Conservation (phyloP, 164 flowering plant genomes). For the Vitis rotundifolia region DNA sequence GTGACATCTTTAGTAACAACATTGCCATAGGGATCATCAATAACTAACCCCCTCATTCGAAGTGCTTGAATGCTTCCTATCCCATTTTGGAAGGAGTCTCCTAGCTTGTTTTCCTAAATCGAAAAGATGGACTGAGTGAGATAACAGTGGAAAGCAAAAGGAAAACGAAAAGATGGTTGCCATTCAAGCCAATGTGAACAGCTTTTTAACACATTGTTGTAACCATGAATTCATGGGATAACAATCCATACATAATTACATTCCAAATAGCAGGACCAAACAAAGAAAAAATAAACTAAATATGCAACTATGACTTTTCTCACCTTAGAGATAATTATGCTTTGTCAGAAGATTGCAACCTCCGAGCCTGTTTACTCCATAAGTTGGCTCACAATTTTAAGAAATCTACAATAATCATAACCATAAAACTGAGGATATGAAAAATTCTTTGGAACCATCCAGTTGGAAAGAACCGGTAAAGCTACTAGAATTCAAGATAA, state of each 20-base stretch:
- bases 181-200: no score
- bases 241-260: no score
- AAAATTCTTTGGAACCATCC: conserved; percentile 90
- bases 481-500: conserved; percentile 1
- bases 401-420: no score
- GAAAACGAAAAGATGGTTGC: background rate
- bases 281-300: no score
- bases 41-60: conserved; percentile 8
- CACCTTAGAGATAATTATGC: no score
- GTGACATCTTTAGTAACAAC: conserved; percentile 4
- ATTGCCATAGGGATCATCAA: conserved; percentile 5
- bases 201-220: no score
- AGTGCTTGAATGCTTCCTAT: conserved; percentile 16
- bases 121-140: background rate
- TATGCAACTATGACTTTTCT: no score
- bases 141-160: background rate
- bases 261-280: no score
- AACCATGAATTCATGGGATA: no score
- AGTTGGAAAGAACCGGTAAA: conserved; percentile 25
- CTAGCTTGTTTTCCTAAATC: conserved; percentile 27
- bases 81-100: conserved; percentile 15
- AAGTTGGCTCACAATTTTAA: no score
- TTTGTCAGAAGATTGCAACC: no score
- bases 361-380: no score
- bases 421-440: conserved; percentile 7